Evolutionary conservation across 2,329 filamentous ascomycete genomes (phyloP).

Genomic region (Dothidotthia symphoricarpi): DNA sequence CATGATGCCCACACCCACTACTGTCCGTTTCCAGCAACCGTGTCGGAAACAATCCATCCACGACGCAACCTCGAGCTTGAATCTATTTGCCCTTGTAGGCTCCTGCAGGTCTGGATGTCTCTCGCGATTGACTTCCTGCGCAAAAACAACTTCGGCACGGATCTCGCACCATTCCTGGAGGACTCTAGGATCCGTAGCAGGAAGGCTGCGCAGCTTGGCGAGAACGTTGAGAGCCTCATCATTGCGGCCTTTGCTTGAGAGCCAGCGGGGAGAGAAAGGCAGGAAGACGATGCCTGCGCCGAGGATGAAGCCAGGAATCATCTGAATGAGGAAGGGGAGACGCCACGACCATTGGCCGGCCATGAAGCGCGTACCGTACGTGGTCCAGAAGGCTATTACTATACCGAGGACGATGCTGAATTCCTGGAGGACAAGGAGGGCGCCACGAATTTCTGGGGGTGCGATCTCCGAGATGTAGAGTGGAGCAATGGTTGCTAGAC

Average conservation of each 20-base stretch:
- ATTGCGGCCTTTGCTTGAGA: constrained; percentile 45
- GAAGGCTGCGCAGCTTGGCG: constrained; percentile 51
- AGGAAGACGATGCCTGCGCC: constrained; percentile 47
- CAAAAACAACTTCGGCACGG: constrained; percentile 55
- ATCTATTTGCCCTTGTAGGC: constrained; percentile 29
- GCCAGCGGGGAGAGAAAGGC: constrained; percentile 58
- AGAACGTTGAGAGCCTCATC: constrained; percentile 52
- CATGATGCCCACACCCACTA: constrained; percentile 43
- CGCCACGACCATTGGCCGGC: constrained; percentile 46
- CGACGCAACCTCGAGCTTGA: constrained; percentile 47
- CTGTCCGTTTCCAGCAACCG: constrained; percentile 46
- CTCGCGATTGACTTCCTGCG: constrained; percentile 46
- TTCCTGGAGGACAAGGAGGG: constrained; percentile 51
- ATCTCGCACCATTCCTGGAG: constrained; percentile 55
- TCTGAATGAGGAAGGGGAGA: constrained; percentile 51
- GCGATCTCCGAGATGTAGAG: constrained; percentile 55
- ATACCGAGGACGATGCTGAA: constrained; percentile 50
- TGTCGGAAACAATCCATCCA: constrained; percentile 52
- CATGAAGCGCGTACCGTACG: constrained; percentile 52
- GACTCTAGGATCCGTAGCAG: constrained; percentile 51
- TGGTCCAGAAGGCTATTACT: constrained; percentile 56
- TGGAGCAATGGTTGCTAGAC: constrained; percentile 47
- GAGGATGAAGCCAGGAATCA: constrained; percentile 43
- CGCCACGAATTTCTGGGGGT: constrained; percentile 51
- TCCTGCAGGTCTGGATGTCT: constrained; percentile 40